A percentile compares a stretch with the other conserved stretches of the same genome.
These are phyloP conservation scores for Zanthoxylum bungeanum DNA, from an alignment of 345 rosid species.

Conservation along the genomic window DNA sequence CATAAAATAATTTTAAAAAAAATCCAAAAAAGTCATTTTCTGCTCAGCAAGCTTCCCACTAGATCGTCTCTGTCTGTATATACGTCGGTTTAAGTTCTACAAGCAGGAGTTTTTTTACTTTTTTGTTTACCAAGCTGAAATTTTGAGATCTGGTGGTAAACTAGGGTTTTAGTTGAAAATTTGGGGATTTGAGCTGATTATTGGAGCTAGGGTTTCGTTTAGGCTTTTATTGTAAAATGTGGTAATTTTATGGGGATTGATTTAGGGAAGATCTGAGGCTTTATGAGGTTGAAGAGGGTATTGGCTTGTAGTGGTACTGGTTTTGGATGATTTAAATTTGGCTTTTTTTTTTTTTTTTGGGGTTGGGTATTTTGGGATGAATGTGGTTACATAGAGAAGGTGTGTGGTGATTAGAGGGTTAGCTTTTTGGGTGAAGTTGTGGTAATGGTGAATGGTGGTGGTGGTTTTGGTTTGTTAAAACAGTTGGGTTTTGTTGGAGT, in stretches of 20 bases:
- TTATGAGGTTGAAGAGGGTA: conserved; percentile 17
- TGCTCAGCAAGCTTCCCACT: neutral
- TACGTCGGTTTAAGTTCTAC: neutral
- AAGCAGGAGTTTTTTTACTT: neutral
- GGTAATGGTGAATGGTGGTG: neutral
- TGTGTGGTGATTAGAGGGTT: neutral
- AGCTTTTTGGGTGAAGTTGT: neutral
- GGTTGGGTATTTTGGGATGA: conserved; percentile 5
- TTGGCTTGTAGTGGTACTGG: conserved; percentile 22
- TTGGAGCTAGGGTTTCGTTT: conserved; percentile 14
- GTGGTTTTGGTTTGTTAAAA: conserved; percentile 12
- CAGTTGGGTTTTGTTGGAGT: conserved; percentile 10
- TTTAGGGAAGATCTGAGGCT: conserved; percentile 27
- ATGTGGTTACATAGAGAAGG: conserved; percentile 3
- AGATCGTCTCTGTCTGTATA: neutral
- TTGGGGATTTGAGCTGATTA: conserved; percentile 11
- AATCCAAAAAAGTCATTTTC: conserved; percentile 4
- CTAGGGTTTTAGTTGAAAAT: conserved; percentile 9
- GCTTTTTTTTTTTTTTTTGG: neutral
- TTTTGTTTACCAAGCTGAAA: neutral
- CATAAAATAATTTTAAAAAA: neutral
- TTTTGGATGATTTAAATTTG: conserved; percentile 24
- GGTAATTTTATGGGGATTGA: no score
- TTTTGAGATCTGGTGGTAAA: conserved; percentile 4
- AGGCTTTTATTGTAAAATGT: no score